Evolutionary conservation across 179 eudicot genomes (phyloP), one percentile per base, ranked within the genome.

Genomic region (Patellifolia procumbens): DNA sequence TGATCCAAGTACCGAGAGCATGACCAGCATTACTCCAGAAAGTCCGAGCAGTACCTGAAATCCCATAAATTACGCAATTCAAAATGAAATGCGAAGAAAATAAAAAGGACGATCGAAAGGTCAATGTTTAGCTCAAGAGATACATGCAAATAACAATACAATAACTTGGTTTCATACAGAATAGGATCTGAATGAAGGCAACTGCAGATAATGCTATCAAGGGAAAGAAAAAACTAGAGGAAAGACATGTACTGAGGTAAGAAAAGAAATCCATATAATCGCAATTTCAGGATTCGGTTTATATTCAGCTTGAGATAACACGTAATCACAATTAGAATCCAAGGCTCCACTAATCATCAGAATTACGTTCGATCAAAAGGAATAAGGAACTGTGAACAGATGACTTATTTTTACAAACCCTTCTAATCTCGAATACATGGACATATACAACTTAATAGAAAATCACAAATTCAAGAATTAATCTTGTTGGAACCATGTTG

Each of bases 1-100:
- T 35, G 99, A 91, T 78, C 93, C 99, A 66, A 94, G 94, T 70
- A 93, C 98, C 65, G 99, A 96, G 67, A 96, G 97, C 98, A 96
- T 84, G 84, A 96, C 99, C 79, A 96, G 88, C 67, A 89, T 63
- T 58, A 96, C 98, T 79, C 99, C 99, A 59, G 98, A 90, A 76
- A 96, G 90, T 52, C 97, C 99, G 51, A 96, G 98, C 75, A 94
- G 81, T 48, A 96, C 94, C 99, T 95, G 84, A 65, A 78, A 81
- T 68, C 67, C 67, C 55, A 72, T 65, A 68, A 75, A 39, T 26
- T 15, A 49, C 11, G 9, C 58, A 66, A 8, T 32, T 63, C 62
- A 49, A 52, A 28, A 73, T n/a, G 72, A 45, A 20, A 73, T 7
- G 2, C 46, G 39, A 42, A 12, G 71, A 45, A 43, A 15, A 45